Percentiles rank a stretch among this genome's conserved stretches.
phyloP scores from a whole-genome alignment of 257 asterid genomes.

The Verbena officinalis region DNA sequence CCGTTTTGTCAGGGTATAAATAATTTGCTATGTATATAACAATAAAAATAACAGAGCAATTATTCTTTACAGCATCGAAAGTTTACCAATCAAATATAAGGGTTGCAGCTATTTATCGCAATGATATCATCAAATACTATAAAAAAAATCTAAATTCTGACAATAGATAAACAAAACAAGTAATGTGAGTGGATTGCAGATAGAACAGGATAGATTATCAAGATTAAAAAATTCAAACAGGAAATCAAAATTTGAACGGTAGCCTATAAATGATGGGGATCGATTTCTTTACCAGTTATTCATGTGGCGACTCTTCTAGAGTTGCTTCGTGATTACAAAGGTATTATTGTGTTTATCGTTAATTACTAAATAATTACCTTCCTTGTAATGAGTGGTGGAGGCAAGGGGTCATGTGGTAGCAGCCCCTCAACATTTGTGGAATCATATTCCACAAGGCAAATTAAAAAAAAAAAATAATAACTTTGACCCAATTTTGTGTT shows the following conservation, averaged over 20 bases:
- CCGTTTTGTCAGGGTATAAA: conserved; percentile 32
- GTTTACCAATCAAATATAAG: conserved; percentile 20
- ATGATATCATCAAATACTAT: background rate
- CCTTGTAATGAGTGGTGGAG: too few relatives aligned
- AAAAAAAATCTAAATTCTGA: background rate
- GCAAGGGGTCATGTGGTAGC: too few relatives aligned
- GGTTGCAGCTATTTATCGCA: background rate
- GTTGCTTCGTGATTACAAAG: too few relatives aligned
- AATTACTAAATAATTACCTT: too few relatives aligned
- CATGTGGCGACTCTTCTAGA: too few relatives aligned
- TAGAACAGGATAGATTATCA: background rate
- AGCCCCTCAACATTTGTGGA: too few relatives aligned
- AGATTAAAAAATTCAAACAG: background rate
- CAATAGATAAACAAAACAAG: background rate
- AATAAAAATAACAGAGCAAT: background rate
- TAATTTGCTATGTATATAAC: conserved; percentile 21
- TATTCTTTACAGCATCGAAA: conserved; percentile 20
- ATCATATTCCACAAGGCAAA: too few relatives aligned
- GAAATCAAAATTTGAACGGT: background rate
- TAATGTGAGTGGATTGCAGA: background rate
- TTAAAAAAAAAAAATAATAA: too few relatives aligned
- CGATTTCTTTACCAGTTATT: too few relatives aligned
- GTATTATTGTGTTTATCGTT: too few relatives aligned
- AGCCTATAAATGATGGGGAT: background rate
- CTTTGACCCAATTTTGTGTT: too few relatives aligned